A percentile compares a stretch with the other conserved stretches of the same genome.
Evolutionary conservation across 371 early-diverging fungal genomes (phyloP).

Genomic region (Cladochytrium tenue): DNA sequence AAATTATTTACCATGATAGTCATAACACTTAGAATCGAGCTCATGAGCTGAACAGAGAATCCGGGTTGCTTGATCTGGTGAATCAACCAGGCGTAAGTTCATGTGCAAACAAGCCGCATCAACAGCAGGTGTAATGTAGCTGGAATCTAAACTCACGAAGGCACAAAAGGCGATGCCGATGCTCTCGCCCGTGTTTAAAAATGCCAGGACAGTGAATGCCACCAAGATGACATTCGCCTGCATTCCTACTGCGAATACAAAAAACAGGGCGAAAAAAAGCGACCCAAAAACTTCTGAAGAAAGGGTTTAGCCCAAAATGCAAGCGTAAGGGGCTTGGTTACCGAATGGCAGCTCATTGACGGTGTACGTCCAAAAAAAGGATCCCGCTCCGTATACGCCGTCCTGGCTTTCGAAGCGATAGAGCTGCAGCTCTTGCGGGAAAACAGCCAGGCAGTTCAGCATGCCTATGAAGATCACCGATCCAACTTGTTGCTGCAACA

Average conservation of each 20-base stretch:
- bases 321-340: conserved; percentile 12
- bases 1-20: conserved; percentile 21
- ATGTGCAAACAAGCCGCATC: no score
- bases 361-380: conserved; percentile 35
- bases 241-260: conserved; percentile 25
- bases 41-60: conserved; percentile 37
- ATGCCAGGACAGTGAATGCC: conserved; percentile 14
- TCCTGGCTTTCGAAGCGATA: conserved; percentile 36
- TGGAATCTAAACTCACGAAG: conserved; percentile 14
- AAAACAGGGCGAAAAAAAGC: conserved; percentile 25
- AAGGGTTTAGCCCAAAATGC: background rate
- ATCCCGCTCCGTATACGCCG: conserved; percentile 27
- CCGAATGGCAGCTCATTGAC: conserved; percentile 35
- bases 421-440: conserved; percentile 31
- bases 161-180: conserved; percentile 46
- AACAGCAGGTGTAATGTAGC: background rate
- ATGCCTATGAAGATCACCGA: conserved; percentile 42
- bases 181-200: conserved; percentile 35
- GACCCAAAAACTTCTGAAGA: conserved; percentile 27
- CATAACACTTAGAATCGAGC: conserved; percentile 29
- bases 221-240: conserved; percentile 23
- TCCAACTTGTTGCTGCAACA: conserved; percentile 31
- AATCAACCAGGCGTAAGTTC: conserved; percentile 1
- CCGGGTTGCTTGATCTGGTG: conserved; percentile 16
- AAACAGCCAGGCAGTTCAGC: conserved; percentile 38